Evolutionary conservation across 2,329 filamentous ascomycete genomes (phyloP).

Genomic region (Stachybotrys chartarum): DNA sequence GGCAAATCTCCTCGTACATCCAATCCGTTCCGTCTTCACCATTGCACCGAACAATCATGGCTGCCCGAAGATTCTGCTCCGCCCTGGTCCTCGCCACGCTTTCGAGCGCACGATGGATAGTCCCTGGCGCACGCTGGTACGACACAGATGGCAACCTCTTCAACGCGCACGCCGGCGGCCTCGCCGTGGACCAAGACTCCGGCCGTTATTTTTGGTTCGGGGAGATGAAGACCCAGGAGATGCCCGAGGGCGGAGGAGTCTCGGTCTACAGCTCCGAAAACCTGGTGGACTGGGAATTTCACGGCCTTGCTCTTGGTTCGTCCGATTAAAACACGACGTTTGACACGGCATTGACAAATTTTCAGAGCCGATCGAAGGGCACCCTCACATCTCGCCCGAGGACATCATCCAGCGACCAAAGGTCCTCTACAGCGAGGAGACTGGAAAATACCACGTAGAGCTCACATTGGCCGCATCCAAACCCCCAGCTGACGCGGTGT

Average conservation of each 20-base stretch:
- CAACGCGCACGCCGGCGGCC: conserved; percentile 53
- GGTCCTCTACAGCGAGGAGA: conserved; percentile 48
- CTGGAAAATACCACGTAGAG: conserved; percentile 48
- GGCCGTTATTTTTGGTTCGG: conserved; percentile 55
- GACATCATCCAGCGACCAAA: conserved; percentile 57
- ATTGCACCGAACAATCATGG: background rate
- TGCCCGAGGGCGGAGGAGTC: conserved; percentile 52
- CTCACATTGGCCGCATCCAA: accelerated
- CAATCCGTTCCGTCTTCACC: too few species aligned
- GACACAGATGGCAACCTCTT: conserved; percentile 54
- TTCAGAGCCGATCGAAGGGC: conserved; percentile 41
- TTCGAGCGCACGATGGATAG: conserved; percentile 39
- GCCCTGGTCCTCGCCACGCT: conserved; percentile 8
- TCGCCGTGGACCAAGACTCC: conserved; percentile 42
- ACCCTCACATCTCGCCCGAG: conserved; percentile 45
- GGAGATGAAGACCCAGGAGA: conserved; percentile 52
- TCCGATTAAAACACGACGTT: background rate
- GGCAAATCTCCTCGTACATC: too few species aligned
- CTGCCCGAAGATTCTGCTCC: background rate
- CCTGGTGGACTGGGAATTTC: conserved; percentile 49
- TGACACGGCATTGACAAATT: background rate
- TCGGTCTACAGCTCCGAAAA: conserved; percentile 56
- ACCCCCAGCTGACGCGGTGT: background rate
- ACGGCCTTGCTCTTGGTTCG: conserved; percentile 48
- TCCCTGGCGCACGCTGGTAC: conserved; percentile 53